Evolutionary conservation across 176 grass and related monocot genomes (phyloP), one percentile per base, ranked within the genome.

Genomic region (Oryza meyeriana): DNA sequence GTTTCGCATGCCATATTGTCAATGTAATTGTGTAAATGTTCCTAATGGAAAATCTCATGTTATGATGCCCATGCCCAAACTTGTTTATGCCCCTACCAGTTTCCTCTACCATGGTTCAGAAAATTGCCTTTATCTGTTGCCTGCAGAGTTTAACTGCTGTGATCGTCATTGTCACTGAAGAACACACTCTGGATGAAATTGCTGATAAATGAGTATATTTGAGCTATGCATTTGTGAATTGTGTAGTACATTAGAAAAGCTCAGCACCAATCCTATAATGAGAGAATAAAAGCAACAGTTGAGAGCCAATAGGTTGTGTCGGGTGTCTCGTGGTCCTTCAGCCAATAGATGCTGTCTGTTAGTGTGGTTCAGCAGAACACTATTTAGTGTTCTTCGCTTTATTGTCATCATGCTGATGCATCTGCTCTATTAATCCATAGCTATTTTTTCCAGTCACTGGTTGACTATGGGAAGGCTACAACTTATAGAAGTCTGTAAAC

Each of bases 1-100:
- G 81, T 76, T 88, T 45, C 81, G 75, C 16, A 30, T 70, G 31
- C 72, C 52, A 17, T 41, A 17, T 30, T 40, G n/a, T 63, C 8
- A 18, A 75, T 80, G 75, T 70, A 85, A 80, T 70, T 36, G 76
- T 89, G 87, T 89, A 86, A 85, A 86, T 90, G 83, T 68, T 74
- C 55, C 76, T 69, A 26, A 74, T 75, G 61, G 24, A 10, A 76
- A 81, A 29, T 71, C 39, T 28, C 12, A 1, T 45, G 64, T 80
- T 58, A 71, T 72, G 79, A 63, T 76, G 71, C 24, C 80, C 36
- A 71, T 64, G 52, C 24, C 61, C 29, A 17, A 40, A 71, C 28
- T 26, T 11, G 29, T 36, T 41, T 72, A 41, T n/a, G 10, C 9
- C 22, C 26, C 52, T 64, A 2, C 27, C 4, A 29, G 9, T 52